A percentile compares a stretch with the other conserved stretches of the same genome.
Conservation (phyloP, 2,329 filamentous ascomycete genomes). For the Rutstroemia sp. region DNA sequence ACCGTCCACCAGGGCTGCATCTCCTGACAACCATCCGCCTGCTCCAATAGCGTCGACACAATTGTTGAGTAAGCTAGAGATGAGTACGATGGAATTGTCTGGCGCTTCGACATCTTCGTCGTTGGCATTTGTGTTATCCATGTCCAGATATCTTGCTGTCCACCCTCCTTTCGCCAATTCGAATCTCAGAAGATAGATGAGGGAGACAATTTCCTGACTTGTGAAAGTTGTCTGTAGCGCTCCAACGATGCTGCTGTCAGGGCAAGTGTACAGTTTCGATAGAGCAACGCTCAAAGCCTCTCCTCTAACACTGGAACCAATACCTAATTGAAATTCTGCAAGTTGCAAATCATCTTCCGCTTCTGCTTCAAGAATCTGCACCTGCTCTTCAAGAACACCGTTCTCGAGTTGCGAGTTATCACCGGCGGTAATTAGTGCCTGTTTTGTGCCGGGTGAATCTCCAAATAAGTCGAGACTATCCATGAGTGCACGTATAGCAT, state of each 20-base stretch:
- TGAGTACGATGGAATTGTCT: constrained; percentile 62
- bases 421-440: constrained; percentile 23
- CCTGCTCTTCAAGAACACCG: constrained; percentile 32
- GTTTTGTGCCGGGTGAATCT: constrained; percentile 19
- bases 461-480: constrained; percentile 55
- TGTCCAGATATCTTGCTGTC: constrained; percentile 64
- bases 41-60: constrained; percentile 71
- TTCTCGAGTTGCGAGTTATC: constrained; percentile 10
- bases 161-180: constrained; percentile 70
- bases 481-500: constrained; percentile 60
- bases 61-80: constrained; percentile 63
- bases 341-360: constrained; percentile 59
- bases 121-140: constrained; percentile 39
- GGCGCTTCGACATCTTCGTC: constrained; percentile 45
- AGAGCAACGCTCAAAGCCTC: constrained; percentile 61
- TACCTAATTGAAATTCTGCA: constrained; percentile 59
- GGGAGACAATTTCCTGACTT: constrained; percentile 60
- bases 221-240: constrained; percentile 57
- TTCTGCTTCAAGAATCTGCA: constrained; percentile 47
- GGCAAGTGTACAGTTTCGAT: constrained; percentile 60
- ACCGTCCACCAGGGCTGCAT: constrained; percentile 40
- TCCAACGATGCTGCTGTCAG: constrained; percentile 50
- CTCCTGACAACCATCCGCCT: constrained; percentile 65
- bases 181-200: constrained; percentile 65
- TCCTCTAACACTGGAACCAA: constrained; percentile 55